Conservation (phyloP, 2,329 filamentous ascomycete species). For the Diaporthe ampelina region DNA sequence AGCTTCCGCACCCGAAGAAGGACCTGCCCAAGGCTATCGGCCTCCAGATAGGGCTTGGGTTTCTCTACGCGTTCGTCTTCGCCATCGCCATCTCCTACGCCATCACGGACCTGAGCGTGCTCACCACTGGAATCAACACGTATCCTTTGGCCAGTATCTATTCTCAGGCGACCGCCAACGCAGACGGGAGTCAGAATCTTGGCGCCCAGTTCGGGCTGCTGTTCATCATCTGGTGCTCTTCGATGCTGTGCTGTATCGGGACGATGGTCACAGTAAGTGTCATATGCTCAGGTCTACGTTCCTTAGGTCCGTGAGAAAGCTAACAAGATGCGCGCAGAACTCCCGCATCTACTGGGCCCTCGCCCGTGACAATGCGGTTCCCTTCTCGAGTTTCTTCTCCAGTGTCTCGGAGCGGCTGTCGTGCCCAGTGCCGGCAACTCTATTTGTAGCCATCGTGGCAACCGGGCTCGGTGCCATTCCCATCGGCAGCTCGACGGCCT, state of each 20-base stretch:
- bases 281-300: slow-evolving; percentile 36
- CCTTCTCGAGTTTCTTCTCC: slow-evolving; percentile 66
- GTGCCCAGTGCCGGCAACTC: slow-evolving; percentile 70
- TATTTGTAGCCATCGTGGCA: slow-evolving; percentile 66
- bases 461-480: slow-evolving; percentile 70
- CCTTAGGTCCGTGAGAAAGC: background rate
- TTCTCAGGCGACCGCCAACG: slow-evolving; percentile 64
- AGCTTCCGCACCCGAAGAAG: slow-evolving; percentile 62
- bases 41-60: slow-evolving; percentile 62
- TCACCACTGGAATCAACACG: slow-evolving; percentile 64
- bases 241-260: slow-evolving; percentile 62
- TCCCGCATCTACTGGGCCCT: slow-evolving; percentile 63
- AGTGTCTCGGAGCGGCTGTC: slow-evolving; percentile 66
- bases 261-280: slow-evolving; percentile 62
- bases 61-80: slow-evolving; percentile 64
- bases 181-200: slow-evolving; percentile 59
- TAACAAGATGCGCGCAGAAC: slow-evolving; percentile 36
- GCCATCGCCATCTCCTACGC: slow-evolving; percentile 66
- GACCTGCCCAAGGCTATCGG: slow-evolving; percentile 67
- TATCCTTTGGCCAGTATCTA: slow-evolving; percentile 77
- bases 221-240: slow-evolving; percentile 68
- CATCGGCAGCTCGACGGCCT: slow-evolving; percentile 66
- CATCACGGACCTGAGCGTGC: slow-evolving; percentile 67
- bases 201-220: slow-evolving; percentile 69
- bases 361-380: slow-evolving; percentile 72